Base-by-base conservation (phyloP, 2,329 filamentous ascomycete genomes). In the Dothistroma pini region DNA sequence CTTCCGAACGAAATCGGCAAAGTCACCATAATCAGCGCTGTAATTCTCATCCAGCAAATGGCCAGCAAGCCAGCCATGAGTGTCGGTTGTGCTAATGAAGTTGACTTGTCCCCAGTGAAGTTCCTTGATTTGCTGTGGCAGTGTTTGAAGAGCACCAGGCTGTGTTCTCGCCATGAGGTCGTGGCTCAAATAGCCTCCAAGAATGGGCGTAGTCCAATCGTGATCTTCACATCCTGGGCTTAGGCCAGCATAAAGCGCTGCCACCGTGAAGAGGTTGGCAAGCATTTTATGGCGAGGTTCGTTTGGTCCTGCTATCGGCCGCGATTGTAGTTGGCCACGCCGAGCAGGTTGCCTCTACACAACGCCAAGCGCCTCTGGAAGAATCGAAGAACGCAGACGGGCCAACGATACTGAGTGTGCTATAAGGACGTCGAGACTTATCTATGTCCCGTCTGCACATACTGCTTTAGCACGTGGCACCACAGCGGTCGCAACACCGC, bases 11-110 rank as follows among this genome's bases (percentile, higher is more conserved):
- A 88, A 87, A 58, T 82, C 82, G 48, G 84, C 83, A 71, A 83
- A 87, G 70, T 88, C 86, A 25, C 86, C 86, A 84, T 85, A 88
- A 69, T 88, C 86, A 1, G 84, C 85, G 47, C 85, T 84, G 63
- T 86, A 87, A 68, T 86, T 86, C 66, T 79, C 76, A 73, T 87
- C 83, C 66, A 86, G 85, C 63, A 87, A 71, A 68, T 71, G 69
- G 11, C 68, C 69, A 10, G 69, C 68, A 5, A 86, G 76, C 84
- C 84, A 85, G 21, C 83, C 83, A 69, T 86, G 84, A 0, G 83
- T 85, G 63, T 87, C 84, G 2, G 83, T 86, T 1, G 84, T 87
- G n/a, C 60, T 59, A 2, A 66, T 52, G 44, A 66, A 64, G 56
- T 66, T 66, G 51, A 66, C 61, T 35, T 66, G 64, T 16, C 64